Base-by-base conservation (phyloP, 768 basidiomycete species). In the Agrocybe praecox region DNA sequence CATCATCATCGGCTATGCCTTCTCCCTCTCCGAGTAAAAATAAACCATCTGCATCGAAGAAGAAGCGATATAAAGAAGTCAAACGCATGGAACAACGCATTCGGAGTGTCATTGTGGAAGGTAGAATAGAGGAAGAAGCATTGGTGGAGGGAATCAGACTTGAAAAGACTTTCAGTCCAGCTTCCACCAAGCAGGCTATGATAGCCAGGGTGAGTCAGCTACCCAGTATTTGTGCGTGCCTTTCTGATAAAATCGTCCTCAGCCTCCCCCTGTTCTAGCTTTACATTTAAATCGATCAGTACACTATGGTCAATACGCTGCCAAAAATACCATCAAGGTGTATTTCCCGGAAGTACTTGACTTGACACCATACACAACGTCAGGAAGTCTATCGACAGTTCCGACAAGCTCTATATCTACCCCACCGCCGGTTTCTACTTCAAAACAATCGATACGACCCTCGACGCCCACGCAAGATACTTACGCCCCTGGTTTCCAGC, bases 211-310 rank as follows among this genome's bases (percentile, higher is more conserved):
- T 92, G 68, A 64, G 88, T 76, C 26, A 40, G 18, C 24, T 55
- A n/a, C 36, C 45, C 43, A 26, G 48, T 42, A 44, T 51, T 29
- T 50, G 26, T 19, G 36, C 9, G 9, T 29, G 36, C 40, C 46
- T 21, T n/a, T 17, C 29, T 6, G 46, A 47, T 18, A 29, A 29
- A 29, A 29, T 40, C 19, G 14, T 47, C 49, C 49, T 23, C 36
- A 94, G 86, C 91, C 97, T 14, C 96, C 97, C 0, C 85, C 84
- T 3, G 85, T 96, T 1, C 85, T 98, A 15, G 88, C 85, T 2
- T 80, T 98, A 0, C 96, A 98, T 70, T 86, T 99, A 54, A 95
- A 96, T 63, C 87, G 97, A 42, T 97, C 96, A 5, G 77, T 94
- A 50, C 92, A 92, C 72, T 81, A 76, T 42, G 78, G 79, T 29